Conservation (phyloP, 2,329 filamentous ascomycete genomes). For the Diaporthe eres region DNA sequence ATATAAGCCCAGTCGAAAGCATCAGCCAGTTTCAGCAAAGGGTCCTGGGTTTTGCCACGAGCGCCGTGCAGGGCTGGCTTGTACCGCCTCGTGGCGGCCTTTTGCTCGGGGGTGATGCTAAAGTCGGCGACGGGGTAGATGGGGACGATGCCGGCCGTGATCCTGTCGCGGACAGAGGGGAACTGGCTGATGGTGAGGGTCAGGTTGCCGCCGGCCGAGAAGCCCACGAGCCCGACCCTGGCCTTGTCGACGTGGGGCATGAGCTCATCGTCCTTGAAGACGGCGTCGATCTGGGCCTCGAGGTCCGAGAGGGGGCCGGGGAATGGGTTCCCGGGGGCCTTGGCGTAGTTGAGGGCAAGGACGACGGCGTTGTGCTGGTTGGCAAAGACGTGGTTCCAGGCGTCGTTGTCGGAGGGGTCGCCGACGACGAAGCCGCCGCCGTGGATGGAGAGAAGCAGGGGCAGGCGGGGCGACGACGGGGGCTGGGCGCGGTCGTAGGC, state of each 20-base stretch:
- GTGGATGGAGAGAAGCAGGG: slow-evolving; percentile 65
- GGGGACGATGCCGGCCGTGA: slow-evolving; percentile 54
- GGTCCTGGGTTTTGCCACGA: slow-evolving; percentile 48
- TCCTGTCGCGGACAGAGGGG: slow-evolving; percentile 51
- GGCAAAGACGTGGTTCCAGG: slow-evolving; percentile 61
- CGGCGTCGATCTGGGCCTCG: slow-evolving; percentile 56
- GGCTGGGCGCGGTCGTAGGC: slow-evolving; percentile 46
- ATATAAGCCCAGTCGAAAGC: slow-evolving; percentile 61
- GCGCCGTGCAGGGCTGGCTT: slow-evolving; percentile 52
- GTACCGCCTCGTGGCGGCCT: slow-evolving; percentile 53
- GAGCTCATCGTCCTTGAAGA: slow-evolving; percentile 59
- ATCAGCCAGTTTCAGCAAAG: slow-evolving; percentile 47
- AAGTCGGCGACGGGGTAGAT: slow-evolving; percentile 63
- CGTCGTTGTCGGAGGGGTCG: slow-evolving; percentile 59
- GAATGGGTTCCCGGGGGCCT: slow-evolving; percentile 60
- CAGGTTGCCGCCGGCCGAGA: slow-evolving; percentile 67
- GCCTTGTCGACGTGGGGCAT: slow-evolving; percentile 56
- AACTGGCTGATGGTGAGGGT: slow-evolving; percentile 58
- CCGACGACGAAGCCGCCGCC: slow-evolving; percentile 65
- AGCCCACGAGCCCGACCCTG: slow-evolving; percentile 61
- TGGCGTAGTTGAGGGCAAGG: slow-evolving; percentile 64
- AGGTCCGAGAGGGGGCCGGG: slow-evolving; percentile 61
- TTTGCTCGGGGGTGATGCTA: slow-evolving; percentile 48
- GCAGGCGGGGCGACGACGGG: slow-evolving; percentile 48
- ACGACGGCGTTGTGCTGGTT: slow-evolving; percentile 58